A percentile compares a stretch with the other conserved stretches of the same genome.
phyloP scores from a whole-genome alignment of 805 yeast genomes.

The Ogataea neopini region DNA sequence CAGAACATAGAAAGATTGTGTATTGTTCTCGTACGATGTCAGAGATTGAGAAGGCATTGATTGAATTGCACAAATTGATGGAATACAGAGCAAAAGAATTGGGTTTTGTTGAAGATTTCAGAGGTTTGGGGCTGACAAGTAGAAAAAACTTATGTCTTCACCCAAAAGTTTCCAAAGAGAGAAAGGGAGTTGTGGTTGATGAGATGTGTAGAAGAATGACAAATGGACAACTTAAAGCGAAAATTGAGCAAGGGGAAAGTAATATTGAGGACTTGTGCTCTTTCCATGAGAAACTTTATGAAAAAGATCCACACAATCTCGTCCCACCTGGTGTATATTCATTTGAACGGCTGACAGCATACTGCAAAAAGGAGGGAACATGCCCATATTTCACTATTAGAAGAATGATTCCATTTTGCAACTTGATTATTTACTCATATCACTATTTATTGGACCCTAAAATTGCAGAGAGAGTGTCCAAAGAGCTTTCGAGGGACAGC shows the following conservation, averaged over 20 bases:
- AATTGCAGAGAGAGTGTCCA: slow-evolving; percentile 92
- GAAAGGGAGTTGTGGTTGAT: slow-evolving; percentile 91
- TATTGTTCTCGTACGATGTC: slow-evolving; percentile 99
- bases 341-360: slow-evolving; percentile 76
- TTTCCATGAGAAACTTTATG: slow-evolving; percentile 87
- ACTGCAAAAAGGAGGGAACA: slow-evolving; percentile 75
- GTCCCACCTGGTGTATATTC: slow-evolving; percentile 95
- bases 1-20: slow-evolving; percentile 90
- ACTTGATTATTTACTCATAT: slow-evolving; percentile 91
- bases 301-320: slow-evolving; percentile 82
- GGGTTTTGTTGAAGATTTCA: slow-evolving; percentile 85
- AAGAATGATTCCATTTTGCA: slow-evolving; percentile 95
- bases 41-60: slow-evolving; percentile 95
- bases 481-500: slow-evolving; percentile 86
- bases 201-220: slow-evolving; percentile 95
- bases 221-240: slow-evolving; percentile 79
- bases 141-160: slow-evolving; percentile 94
- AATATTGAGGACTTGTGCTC: slow-evolving; percentile 69
- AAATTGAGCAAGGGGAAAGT: slow-evolving; percentile 58
- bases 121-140: slow-evolving; percentile 92
- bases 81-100: slow-evolving; percentile 78
- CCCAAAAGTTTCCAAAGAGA: slow-evolving; percentile 82
- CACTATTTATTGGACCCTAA: slow-evolving; percentile 96
- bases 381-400: slow-evolving; percentile 98
- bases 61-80: slow-evolving; percentile 88